Percentiles rank a stretch among this genome's conserved stretches.
Evolutionary conservation across 1,139 yeast genomes (phyloP).

Genomic region (Barnettozyma hawaiiensis): DNA sequence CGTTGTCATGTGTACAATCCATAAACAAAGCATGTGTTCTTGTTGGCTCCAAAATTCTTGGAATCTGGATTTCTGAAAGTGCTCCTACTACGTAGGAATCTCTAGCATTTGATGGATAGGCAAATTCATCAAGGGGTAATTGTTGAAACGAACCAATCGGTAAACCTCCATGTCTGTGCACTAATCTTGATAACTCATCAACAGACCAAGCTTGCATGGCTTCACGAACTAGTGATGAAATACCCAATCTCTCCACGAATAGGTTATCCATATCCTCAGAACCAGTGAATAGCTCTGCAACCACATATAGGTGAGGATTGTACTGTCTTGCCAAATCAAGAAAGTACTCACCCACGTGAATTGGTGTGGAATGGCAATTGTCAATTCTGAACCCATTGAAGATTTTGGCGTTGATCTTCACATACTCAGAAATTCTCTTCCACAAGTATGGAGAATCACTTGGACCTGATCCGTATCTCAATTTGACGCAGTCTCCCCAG

Average conservation of each 20-base stretch:
- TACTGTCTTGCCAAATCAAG: constrained; percentile 83
- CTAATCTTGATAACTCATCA: constrained; percentile 76
- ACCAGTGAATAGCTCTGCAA: constrained; percentile 92
- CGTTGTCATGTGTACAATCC: constrained; percentile 98
- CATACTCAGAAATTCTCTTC: constrained; percentile 80
- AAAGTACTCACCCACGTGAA: constrained; percentile 87
- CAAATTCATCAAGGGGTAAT: constrained; percentile 65
- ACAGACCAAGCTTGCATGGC: constrained; percentile 97
- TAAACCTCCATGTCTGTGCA: constrained; percentile 90
- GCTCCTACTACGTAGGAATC: constrained; percentile 27
- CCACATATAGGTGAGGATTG: constrained; percentile 83
- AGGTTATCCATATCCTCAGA: constrained; percentile 86
- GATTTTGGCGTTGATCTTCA: constrained; percentile 64
- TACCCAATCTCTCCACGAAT: constrained; percentile 85
- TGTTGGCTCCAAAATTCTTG: constrained; percentile 55
- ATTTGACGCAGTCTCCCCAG: constrained; percentile 96
- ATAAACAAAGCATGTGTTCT: constrained; percentile 90
- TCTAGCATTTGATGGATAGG: constrained; percentile 47
- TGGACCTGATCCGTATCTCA: constrained; percentile 73
- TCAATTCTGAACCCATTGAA: constrained; percentile 92
- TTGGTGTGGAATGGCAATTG: constrained; percentile 93
- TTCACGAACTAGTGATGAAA: constrained; percentile 83
- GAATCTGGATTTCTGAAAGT: constrained; percentile 59
- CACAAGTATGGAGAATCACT: constrained; percentile 86
- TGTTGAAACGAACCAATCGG: constrained; percentile 89